These are phyloP conservation scores for Dothideomycetes sp. DNA, from an alignment of 2,329 filamentous ascomycete genomes.

Conservation along the genomic window DNA sequence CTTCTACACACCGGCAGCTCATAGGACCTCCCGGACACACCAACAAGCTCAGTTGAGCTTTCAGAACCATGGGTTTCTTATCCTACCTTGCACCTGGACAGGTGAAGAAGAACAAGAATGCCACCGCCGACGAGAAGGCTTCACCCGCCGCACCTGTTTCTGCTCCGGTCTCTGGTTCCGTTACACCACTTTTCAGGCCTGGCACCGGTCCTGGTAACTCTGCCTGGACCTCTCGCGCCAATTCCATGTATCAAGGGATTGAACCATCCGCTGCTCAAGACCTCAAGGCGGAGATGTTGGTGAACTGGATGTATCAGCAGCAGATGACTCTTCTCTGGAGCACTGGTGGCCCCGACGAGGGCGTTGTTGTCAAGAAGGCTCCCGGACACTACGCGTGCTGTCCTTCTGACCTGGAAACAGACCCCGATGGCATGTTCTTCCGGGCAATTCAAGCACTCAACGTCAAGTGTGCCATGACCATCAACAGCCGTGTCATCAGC, in stretches of 20 bases:
- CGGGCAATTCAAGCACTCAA: slow-evolving; percentile 34
- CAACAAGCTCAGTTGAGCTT: too few species aligned
- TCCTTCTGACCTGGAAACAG: slow-evolving; percentile 25
- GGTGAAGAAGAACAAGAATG: slow-evolving; percentile 7
- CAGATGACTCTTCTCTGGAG: slow-evolving; percentile 40
- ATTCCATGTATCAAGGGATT: slow-evolving; percentile 22
- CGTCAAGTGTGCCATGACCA: slow-evolving; percentile 49
- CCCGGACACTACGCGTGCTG: slow-evolving; percentile 35
- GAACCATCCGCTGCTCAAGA: slow-evolving; percentile 17
- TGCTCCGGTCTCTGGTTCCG: too few species aligned
- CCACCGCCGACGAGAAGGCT: slow-evolving; percentile 4
- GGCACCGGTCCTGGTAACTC: too few species aligned
- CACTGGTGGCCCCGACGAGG: slow-evolving; percentile 30
- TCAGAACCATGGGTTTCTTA: slow-evolving; percentile 12
- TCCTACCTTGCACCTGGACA: slow-evolving; percentile 11
- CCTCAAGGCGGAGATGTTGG: slow-evolving; percentile 44
- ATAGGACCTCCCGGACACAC: too few species aligned
- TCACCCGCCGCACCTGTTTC: too few species aligned
- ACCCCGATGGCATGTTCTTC: slow-evolving; percentile 29
- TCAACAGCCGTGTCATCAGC: slow-evolving; percentile 49
- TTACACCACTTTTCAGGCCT: too few species aligned
- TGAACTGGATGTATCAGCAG: slow-evolving; percentile 46
- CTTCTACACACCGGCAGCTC: too few species aligned
- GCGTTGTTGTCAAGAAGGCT: slow-evolving; percentile 36
- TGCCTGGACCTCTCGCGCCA: slow-evolving; percentile 12